These are phyloP conservation scores for Ambrosiella cleistominuta DNA, from an alignment of 2,329 filamentous ascomycete genomes.

Conservation along the genomic window DNA sequence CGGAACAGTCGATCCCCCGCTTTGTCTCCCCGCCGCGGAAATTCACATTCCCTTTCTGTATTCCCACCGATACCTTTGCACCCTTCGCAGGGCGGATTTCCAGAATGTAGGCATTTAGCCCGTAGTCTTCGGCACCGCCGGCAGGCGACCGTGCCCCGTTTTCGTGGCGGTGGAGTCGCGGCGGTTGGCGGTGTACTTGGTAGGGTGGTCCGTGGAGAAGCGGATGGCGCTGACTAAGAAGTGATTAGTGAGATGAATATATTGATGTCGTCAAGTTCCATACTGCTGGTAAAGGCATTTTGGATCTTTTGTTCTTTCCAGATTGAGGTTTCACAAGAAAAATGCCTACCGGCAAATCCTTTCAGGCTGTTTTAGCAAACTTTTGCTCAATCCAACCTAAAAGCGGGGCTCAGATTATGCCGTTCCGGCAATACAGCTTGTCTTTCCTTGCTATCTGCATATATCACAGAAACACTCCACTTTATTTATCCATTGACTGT, in stretches of 20 bases:
- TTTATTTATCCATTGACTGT: no score
- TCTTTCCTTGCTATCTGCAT: no score
- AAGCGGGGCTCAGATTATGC: neutral
- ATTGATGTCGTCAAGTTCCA: no score
- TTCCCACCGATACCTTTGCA: constrained; percentile 13
- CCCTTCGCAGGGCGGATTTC: constrained; percentile 15
- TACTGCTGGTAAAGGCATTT: no score
- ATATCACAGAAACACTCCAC: no score
- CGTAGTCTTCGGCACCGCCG: constrained; percentile 17
- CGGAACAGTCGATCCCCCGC: constrained; percentile 15
- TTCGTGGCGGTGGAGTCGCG: neutral
- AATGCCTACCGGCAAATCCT: no score
- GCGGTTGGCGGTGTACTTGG: neutral
- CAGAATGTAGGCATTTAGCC: constrained; percentile 16
- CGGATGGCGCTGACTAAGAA: no score
- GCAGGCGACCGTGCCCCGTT: constrained; percentile 15
- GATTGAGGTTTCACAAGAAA: no score
- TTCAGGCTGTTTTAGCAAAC: neutral
- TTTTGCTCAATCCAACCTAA: neutral
- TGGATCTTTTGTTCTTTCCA: no score
- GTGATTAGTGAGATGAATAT: no score
- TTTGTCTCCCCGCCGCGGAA: constrained; percentile 15
- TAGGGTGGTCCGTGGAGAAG: no score
- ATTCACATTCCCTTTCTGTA: constrained; percentile 14
- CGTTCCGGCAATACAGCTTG: no score